These are phyloP conservation scores for Fusarium pininemorale DNA, from an alignment of 2,329 filamentous ascomycete genomes.

Conservation along the genomic window DNA sequence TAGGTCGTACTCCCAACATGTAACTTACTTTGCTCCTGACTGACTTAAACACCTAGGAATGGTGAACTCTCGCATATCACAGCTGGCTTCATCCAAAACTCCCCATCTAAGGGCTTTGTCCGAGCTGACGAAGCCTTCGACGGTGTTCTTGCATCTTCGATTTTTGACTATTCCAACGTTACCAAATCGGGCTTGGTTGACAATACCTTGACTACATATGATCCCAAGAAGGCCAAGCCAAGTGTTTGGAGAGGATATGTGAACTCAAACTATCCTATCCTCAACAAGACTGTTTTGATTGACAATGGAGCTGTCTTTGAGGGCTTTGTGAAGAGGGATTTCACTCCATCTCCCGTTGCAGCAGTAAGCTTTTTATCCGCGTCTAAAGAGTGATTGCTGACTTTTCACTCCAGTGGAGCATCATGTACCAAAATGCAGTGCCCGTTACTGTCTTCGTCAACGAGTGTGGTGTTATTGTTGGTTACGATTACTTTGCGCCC, in stretches of 20 bases:
- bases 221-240: constrained; percentile 19
- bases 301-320: constrained; percentile 37
- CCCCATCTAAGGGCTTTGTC: constrained; percentile 43
- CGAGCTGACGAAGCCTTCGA: constrained; percentile 46
- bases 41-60: constrained; percentile 36
- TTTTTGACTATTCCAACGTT: constrained; percentile 50
- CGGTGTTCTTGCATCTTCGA: constrained; percentile 41
- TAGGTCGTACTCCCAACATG: background rate
- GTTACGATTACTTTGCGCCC: constrained; percentile 49
- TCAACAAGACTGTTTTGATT: constrained; percentile 43
- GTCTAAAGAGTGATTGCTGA: background rate
- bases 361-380: constrained; percentile 25
- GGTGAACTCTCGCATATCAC: constrained; percentile 51
- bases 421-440: constrained; percentile 48
- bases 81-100: constrained; percentile 48
- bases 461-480: constrained; percentile 46
- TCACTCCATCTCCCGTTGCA: constrained; percentile 33
- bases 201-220: constrained; percentile 46
- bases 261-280: constrained; percentile 50
- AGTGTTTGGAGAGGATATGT: constrained; percentile 48
- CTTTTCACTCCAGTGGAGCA: constrained; percentile 43
- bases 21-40: background rate
- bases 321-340: constrained; percentile 35
- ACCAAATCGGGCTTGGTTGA: constrained; percentile 49
- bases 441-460: constrained; percentile 50